A percentile compares a stretch with the other conserved stretches of the same genome.
These are phyloP conservation scores for Gossypium lobatum DNA, from an alignment of 441 rosid species.

Conservation along the genomic window DNA sequence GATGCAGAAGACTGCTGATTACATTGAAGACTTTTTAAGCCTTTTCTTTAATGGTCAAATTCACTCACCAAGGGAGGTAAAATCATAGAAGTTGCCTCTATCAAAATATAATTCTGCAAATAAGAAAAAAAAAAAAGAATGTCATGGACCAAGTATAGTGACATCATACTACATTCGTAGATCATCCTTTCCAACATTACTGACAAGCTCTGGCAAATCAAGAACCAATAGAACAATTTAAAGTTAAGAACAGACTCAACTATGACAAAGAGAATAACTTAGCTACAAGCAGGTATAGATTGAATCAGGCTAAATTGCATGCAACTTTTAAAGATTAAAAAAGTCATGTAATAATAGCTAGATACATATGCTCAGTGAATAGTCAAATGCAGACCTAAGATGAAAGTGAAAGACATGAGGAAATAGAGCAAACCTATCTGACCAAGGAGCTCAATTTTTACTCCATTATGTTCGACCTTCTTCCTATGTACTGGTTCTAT, in stretches of 20 bases:
- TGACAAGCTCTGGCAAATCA: not conserved
- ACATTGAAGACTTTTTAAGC: not conserved
- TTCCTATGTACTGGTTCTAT: slow-evolving; percentile 34
- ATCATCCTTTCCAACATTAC: not conserved
- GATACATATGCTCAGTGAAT: not conserved
- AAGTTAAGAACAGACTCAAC: not conserved
- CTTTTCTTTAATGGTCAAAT: not conserved
- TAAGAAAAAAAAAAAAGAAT: slow-evolving; percentile 11
- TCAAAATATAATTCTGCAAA: slow-evolving; percentile 33
- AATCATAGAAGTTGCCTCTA: slow-evolving; percentile 38
- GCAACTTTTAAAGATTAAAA: not conserved
- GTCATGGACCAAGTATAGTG: not conserved
- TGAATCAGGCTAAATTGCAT: not conserved
- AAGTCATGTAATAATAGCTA: not conserved
- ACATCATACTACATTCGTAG: not conserved
- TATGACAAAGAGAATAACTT: not conserved
- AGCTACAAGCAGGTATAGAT: not conserved
- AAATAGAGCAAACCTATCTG: slow-evolving; percentile 33
- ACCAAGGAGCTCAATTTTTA: slow-evolving; percentile 39
- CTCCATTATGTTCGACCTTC: slow-evolving; percentile 36
- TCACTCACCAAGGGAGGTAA: slow-evolving; percentile 39
- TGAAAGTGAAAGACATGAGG: not conserved
- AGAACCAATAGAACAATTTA: not conserved
- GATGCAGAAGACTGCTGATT: not conserved
- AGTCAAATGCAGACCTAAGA: not conserved